phyloP scores from a whole-genome alignment of 305 asterid genomes.

The Fraxinus floribunda region DNA sequence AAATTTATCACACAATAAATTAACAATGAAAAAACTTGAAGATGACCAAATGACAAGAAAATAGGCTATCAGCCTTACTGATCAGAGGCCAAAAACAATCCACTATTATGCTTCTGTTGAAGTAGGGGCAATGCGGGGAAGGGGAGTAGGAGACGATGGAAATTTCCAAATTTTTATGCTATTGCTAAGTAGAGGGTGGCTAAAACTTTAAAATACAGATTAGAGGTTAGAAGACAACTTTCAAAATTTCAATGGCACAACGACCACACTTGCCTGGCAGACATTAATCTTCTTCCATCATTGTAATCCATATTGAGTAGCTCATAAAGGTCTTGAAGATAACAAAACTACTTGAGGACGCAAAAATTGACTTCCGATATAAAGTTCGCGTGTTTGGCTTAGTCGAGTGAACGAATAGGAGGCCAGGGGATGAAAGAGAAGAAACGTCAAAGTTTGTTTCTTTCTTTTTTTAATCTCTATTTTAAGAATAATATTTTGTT shows the following conservation, averaged over 20 bases:
- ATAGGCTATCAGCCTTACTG: not conserved
- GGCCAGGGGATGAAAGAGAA: not conserved
- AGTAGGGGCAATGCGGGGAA: not conserved
- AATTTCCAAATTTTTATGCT: not conserved
- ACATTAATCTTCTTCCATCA: not conserved
- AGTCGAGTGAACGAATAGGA: not conserved
- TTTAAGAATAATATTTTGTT: not conserved
- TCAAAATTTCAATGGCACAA: not conserved
- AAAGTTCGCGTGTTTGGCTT: not conserved
- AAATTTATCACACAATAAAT: not conserved
- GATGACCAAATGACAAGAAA: not conserved
- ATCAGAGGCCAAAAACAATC: not conserved
- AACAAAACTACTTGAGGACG: not conserved
- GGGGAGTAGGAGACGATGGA: not conserved
- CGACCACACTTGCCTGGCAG: not conserved
- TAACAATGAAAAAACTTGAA: not conserved
- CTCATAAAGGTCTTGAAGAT: not conserved
- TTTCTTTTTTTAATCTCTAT: not conserved
- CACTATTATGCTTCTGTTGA: not conserved
- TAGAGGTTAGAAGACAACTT: not conserved
- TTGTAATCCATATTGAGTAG: not conserved
- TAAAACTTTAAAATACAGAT: not conserved
- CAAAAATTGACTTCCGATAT: not conserved
- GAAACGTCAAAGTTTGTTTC: not conserved
- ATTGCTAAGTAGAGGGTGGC: not conserved